Evolutionary conservation across 805 yeast genomes (phyloP), one percentile per base, ranked within the genome.

Genomic region (Priceomyces carsonii): DNA sequence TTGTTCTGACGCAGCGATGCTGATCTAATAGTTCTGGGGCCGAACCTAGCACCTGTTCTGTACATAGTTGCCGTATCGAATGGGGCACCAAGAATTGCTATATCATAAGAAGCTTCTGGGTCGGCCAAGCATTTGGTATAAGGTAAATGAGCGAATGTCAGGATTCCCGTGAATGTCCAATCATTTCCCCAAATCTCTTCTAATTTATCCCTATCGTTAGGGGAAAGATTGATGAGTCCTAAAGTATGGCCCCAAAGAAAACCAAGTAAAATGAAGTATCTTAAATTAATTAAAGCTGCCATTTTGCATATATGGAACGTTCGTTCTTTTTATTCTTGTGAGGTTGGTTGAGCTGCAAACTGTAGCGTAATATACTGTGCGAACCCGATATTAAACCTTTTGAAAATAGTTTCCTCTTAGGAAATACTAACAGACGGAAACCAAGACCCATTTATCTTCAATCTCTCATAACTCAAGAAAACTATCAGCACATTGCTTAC

Each of bases 141-240:
- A 8, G 69, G 59, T 29, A 69, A 55, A 37, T 74, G 78, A 1
- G 76, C 83, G 57, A 73, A 78, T 1, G 81, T 70, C 14, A 72
- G 60, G 26, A 76, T 67, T 3, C 81, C 81, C n/a, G n/a, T n/a
- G n/a, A n/a, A n/a, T n/a, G n/a, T n/a, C n/a, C n/a, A n/a, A n/a
- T n/a, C n/a, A 29, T 70, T 71, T 4, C 83, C 90, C 93, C 91
- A 85, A 40, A 77, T 61, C 8, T 78, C 75, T 20, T 75, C 66
- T n/a, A 83, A 59, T 4, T 71, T 49, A 1, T 75, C 70, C 8
- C 27, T 28, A 23, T 26, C 31, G 19, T 30, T 23, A 19, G 26
- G 26, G 14, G 6, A 15, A 15, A 23, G 26, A 7, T 23, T 15
- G 14, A 23, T 7, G n/a, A n/a, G n/a, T n/a, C n/a, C n/a, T n/a